Conservation (phyloP, 441 rosid species). For the Erodium moschatum region DNA sequence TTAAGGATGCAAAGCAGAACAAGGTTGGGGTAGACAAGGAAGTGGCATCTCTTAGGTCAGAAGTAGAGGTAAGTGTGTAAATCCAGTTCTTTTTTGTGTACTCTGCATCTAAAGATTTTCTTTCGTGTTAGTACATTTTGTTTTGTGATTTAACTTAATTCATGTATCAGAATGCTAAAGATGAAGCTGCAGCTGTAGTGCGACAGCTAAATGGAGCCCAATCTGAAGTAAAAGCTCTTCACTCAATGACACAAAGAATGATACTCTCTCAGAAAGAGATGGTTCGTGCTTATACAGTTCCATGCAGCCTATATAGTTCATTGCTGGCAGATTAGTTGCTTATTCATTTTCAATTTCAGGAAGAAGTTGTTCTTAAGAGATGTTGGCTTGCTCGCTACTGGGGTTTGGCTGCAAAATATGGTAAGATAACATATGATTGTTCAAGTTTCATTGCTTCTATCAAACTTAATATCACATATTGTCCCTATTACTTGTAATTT, state of each 20-base stretch:
- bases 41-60: constrained; percentile 43
- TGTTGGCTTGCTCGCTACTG: constrained; percentile 83
- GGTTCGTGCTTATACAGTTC: constrained; percentile 32
- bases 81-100: neutral
- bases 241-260: constrained; percentile 67
- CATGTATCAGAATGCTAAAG: constrained; percentile 43
- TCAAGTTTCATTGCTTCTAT: neutral
- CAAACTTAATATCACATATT: neutral
- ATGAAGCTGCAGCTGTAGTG: constrained; percentile 34
- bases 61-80: constrained; percentile 44
- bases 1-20: constrained; percentile 53
- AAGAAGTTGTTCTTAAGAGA: constrained; percentile 72
- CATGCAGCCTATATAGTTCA: neutral
- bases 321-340: constrained; percentile 17
- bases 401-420: constrained; percentile 71
- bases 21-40: constrained; percentile 42
- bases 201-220: constrained; percentile 53
- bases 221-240: constrained; percentile 54
- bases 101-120: constrained; percentile 7
- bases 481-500: neutral
- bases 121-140: constrained; percentile 3
- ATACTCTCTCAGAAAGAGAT: constrained; percentile 67
- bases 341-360: constrained; percentile 35
- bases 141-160: constrained; percentile 14
- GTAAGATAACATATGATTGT: constrained; percentile 20